Conservation (phyloP, 768 basidiomycete species). For the Amanita rimosa region DNA sequence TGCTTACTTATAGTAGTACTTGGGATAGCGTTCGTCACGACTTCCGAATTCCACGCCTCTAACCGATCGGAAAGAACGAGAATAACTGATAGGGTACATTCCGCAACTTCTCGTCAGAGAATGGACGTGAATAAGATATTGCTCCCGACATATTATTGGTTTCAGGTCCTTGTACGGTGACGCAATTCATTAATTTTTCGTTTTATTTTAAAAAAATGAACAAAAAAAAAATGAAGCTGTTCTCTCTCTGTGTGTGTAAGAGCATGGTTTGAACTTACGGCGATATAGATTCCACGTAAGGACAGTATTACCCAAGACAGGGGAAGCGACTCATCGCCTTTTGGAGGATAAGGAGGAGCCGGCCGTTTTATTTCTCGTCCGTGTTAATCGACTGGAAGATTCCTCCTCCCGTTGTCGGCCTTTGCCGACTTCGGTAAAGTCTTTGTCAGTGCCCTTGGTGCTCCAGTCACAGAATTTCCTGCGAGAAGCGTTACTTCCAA, state of each 20-base stretch:
- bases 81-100: not conserved
- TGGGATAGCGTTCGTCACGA: too few species aligned
- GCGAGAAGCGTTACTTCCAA: conserved; percentile 64
- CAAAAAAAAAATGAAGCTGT: not conserved
- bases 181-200: not conserved
- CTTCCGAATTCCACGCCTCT: not conserved
- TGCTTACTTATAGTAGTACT: too few species aligned
- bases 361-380: conserved; percentile 13
- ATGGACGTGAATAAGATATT: not conserved
- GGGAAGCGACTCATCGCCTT: conserved; percentile 1
- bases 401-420: conserved; percentile 24
- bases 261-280: not conserved
- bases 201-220: not conserved
- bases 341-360: not conserved
- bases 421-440: conserved; percentile 19
- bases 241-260: not conserved
- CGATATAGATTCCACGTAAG: not conserved
- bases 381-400: conserved; percentile 15
- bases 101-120: not conserved
- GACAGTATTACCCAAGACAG: not conserved
- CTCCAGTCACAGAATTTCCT: conserved; percentile 66
- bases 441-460: conserved; percentile 23
- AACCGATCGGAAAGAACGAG: not conserved
- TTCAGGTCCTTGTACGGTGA: not conserved
- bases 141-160: not conserved